Percentiles rank a stretch among this genome's conserved stretches.
Evolutionary conservation across 2,329 filamentous ascomycete genomes (phyloP).

Genomic region (Rutstroemia sp.): DNA sequence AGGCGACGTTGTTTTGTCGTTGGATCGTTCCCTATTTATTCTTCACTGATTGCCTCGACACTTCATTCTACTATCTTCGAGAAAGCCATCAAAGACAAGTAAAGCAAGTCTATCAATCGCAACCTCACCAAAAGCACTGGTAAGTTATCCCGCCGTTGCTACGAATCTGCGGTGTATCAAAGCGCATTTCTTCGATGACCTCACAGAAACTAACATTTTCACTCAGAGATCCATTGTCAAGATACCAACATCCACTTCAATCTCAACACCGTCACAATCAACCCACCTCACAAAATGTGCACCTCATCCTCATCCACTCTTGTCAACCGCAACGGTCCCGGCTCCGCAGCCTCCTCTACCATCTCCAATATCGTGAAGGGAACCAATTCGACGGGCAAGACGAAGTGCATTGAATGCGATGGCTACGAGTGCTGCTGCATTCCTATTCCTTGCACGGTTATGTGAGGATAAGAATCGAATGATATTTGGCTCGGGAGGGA

Average conservation of each 20-base stretch:
- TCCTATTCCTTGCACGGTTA: constrained; percentile 39
- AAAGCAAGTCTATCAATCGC: too few relatives aligned
- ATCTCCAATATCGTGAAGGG: constrained; percentile 45
- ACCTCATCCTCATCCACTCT: constrained; percentile 5
- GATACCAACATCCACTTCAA: background rate
- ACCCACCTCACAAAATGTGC: constrained; percentile 6
- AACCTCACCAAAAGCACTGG: too few relatives aligned
- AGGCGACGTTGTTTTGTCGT: background rate
- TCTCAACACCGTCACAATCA: background rate
- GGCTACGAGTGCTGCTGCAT: constrained; percentile 49
- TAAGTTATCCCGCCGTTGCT: too few relatives aligned
- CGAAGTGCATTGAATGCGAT: constrained; percentile 43
- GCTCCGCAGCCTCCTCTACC: constrained; percentile 32
- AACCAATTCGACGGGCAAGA: constrained; percentile 34
- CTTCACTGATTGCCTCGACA: background rate
- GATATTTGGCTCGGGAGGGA: too few relatives aligned
- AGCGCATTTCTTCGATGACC: too few relatives aligned
- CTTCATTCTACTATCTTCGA: background rate
- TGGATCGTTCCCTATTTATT: constrained; percentile 2
- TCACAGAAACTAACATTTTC: too few relatives aligned
- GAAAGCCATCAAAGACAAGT: too few relatives aligned
- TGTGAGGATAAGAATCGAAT: constrained; percentile 28
- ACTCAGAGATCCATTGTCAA: background rate
- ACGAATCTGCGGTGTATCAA: too few relatives aligned
- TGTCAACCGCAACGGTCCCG: constrained; percentile 8